Conservation (phyloP, 129 eudicot genomes). For the Helianthus annuus region DNA sequence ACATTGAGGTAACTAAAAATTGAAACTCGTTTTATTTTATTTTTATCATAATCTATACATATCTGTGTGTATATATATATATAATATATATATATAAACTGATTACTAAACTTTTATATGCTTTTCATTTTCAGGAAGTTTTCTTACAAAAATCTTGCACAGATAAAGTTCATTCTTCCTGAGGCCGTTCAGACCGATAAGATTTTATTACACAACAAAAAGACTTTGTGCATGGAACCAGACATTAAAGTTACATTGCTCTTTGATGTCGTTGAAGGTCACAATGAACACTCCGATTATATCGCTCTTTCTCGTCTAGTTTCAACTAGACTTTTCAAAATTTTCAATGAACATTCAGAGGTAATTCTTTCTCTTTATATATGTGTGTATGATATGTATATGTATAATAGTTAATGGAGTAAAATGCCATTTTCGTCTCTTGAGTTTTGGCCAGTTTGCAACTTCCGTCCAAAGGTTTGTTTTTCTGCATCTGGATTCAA, state of each 20-base stretch:
- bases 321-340: constrained; percentile 52
- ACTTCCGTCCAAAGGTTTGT: too few relatives aligned
- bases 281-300: constrained; percentile 49
- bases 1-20: constrained; percentile 49
- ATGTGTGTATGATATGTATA: not conserved
- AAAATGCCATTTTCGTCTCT: too few relatives aligned
- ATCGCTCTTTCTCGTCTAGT: constrained; percentile 47
- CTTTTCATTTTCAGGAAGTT: constrained; percentile 49
- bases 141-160: constrained; percentile 63
- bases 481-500: too few relatives aligned
- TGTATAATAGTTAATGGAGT: not conserved
- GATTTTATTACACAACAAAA: constrained; percentile 57
- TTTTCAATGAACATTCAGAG: constrained; percentile 47
- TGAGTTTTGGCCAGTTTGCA: too few relatives aligned
- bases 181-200: constrained; percentile 70
- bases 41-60: not conserved
- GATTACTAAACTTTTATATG: not conserved
- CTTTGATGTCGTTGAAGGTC: constrained; percentile 58
- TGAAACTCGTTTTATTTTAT: not conserved
- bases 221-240: constrained; percentile 65
- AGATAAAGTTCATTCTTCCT: constrained; percentile 69
- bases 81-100: not conserved
- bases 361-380: constrained; percentile 31
- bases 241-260: constrained; percentile 53
- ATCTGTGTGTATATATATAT: not conserved